Percentiles rank a stretch among this genome's conserved stretches.
Conservation (phyloP, 768 basidiomycete species). For the Hygrocybe punicea region DNA sequence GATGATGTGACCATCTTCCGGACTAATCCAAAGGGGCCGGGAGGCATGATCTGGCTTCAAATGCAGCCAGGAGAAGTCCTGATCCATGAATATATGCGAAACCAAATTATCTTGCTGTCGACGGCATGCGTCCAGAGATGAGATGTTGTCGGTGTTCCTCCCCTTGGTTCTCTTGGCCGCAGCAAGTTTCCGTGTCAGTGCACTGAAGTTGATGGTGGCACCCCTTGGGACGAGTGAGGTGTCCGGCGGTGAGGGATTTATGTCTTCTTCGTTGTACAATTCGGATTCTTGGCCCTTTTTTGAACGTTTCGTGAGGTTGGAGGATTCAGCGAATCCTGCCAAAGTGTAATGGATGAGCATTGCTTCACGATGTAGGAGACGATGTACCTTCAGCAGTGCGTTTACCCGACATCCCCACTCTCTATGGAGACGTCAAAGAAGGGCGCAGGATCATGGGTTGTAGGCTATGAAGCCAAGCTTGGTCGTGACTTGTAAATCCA, state of each 20-base stretch:
- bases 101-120: conserved; percentile 72
- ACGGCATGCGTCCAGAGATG: conserved; percentile 61
- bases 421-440: not conserved
- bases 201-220: conserved; percentile 85
- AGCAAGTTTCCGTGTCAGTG: conserved; percentile 74
- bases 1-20: conserved; percentile 88
- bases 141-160: conserved; percentile 40
- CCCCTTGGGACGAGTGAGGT: conserved; percentile 58
- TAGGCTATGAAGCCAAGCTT: too few species aligned
- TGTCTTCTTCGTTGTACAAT: conserved; percentile 56
- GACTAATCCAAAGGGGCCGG: conserved; percentile 94
- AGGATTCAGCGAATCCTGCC: conserved; percentile 27
- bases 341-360: not conserved
- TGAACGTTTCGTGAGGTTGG: conserved; percentile 41
- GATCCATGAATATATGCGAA: conserved; percentile 78
- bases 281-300: conserved; percentile 53
- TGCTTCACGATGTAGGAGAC: not conserved
- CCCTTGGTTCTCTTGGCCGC: conserved; percentile 53
- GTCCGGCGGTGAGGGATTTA: conserved; percentile 52
- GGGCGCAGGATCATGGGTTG: too few species aligned
- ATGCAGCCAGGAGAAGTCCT: conserved; percentile 83
- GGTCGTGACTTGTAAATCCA: too few species aligned
- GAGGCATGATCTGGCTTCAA: conserved; percentile 89
- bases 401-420: conserved; percentile 35
- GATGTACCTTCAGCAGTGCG: conserved; percentile 40